Evolutionary conservation across 345 rosid species (phyloP), one percentile per base, ranked within the genome.

Genomic region (Rubroshorea leprosula): DNA sequence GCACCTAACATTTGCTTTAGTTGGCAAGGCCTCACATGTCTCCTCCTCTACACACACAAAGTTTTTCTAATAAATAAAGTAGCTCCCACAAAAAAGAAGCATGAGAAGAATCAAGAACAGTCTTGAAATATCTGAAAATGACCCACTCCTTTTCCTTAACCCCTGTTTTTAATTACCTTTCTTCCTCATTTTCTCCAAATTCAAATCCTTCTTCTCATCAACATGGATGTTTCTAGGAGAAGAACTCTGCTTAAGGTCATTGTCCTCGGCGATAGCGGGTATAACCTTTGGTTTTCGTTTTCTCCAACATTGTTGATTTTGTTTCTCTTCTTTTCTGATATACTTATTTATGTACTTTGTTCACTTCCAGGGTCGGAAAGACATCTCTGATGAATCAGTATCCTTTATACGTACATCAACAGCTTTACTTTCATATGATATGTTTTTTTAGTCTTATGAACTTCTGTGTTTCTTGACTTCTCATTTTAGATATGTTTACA

Each of bases 341-440:
- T 19, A 5, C 17, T 17, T 55, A 16, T 38, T 60, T 31, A 22
- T 27, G 18, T 6, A n/a, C n/a, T n/a, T n/a, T n/a, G n/a, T n/a
- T n/a, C n/a, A n/a, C 43, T 66, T 18, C 21, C 84, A 90, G 97
- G 68, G 97, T 90, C 24, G 97, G 97, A 49, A 90, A 87, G 83
- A 87, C 96, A 8, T 90, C 94, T 22, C 62, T 87, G 84, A 80
- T 84, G 97, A 87, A 87, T 64, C 97, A 73, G 97, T 87, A 87
- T 90, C 90, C 93, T 59, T n/a, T n/a, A n/a, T 22, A 6, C 12
- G 1, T 35, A 35, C 12, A 29, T 29, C 7, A 2, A 6, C 41
- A 8, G 12, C 9, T 13, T 15, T 6, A 0, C 5, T 13, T 44
- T 44, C n/a, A 41, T 2, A 41, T 29, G 9, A 29, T 3, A 29